phyloP scores from a whole-genome alignment of 352 stramenopile genomes.

The Phytophthora meadii region DNA sequence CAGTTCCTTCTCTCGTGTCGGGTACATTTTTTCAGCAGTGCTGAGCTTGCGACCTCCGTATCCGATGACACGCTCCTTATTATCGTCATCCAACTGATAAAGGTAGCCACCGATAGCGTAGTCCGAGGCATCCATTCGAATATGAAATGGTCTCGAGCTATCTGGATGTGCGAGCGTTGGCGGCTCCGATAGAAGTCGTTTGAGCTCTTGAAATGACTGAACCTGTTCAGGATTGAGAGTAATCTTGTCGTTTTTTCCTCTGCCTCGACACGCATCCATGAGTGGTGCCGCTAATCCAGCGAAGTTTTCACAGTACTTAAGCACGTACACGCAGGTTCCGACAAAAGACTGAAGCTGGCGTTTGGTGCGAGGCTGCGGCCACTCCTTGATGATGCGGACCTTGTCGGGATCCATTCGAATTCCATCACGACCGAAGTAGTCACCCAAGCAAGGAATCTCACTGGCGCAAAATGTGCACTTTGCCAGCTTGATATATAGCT shows the following conservation, averaged over 20 bases:
- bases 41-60: background rate
- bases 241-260: background rate
- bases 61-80: background rate
- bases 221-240: background rate
- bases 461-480: background rate
- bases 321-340: slow-evolving; percentile 11
- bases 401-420: slow-evolving; percentile 19
- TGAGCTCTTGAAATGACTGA: background rate
- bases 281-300: background rate
- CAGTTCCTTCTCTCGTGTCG: slow-evolving; percentile 10
- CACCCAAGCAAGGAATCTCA: slow-evolving; percentile 14
- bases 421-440: slow-evolving; percentile 20
- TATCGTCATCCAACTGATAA: slow-evolving; percentile 2
- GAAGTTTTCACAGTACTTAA: slow-evolving; percentile 11
- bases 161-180: background rate
- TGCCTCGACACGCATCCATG: background rate
- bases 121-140: slow-evolving; percentile 1
- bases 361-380: background rate
- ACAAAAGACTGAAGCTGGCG: slow-evolving; percentile 9
- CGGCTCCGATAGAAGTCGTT: background rate
- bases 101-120: slow-evolving; percentile 14
- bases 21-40: background rate
- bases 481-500: background rate
- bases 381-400: background rate
- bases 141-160: background rate